Percentiles rank a stretch among this genome's conserved stretches.
phyloP scores from a whole-genome alignment of 2,329 filamentous ascomycete species.

The Cryphonectria carpinicola region DNA sequence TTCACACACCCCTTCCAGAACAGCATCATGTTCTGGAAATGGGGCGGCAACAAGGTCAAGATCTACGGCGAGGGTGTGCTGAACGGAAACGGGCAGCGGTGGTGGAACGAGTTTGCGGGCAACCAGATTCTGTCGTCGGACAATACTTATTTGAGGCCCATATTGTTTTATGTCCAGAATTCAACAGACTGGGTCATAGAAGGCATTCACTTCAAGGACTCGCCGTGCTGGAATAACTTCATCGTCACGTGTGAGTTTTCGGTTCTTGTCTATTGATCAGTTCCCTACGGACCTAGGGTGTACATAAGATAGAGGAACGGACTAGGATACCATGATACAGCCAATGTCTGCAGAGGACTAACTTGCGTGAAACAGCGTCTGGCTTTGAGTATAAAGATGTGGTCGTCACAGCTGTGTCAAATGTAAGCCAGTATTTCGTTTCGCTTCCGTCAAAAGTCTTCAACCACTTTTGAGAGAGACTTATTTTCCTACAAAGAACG shows the following conservation, averaged over 20 bases:
- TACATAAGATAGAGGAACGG: neutral
- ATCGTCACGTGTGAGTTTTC: slow-evolving; percentile 54
- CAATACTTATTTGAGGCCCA: slow-evolving; percentile 61
- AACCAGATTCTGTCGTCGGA: slow-evolving; percentile 50
- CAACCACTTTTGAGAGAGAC: neutral
- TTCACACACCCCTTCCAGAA: slow-evolving; percentile 49
- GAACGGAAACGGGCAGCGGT: slow-evolving; percentile 56
- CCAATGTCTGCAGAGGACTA: neutral
- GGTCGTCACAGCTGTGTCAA: slow-evolving; percentile 56
- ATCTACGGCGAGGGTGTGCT: slow-evolving; percentile 61
- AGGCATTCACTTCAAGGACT: slow-evolving; percentile 63
- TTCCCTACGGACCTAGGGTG: no score
- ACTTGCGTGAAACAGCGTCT: slow-evolving; percentile 4
- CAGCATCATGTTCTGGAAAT: slow-evolving; percentile 66
- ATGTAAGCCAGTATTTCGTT: slow-evolving; percentile 27
- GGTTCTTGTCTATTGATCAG: neutral
- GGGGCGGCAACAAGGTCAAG: slow-evolving; percentile 64
- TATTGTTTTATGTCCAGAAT: slow-evolving; percentile 65
- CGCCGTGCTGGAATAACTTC: slow-evolving; percentile 68
- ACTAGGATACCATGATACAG: neutral
- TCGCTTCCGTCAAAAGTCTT: neutral
- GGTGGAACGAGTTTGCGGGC: slow-evolving; percentile 41
- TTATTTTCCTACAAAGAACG: slow-evolving; percentile 32
- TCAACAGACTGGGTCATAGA: slow-evolving; percentile 60
- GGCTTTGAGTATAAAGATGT: slow-evolving; percentile 46